These are phyloP conservation scores for Astrothelium macrocarpum DNA, from an alignment of 495 filamentous ascomycete genomes.

Conservation along the genomic window DNA sequence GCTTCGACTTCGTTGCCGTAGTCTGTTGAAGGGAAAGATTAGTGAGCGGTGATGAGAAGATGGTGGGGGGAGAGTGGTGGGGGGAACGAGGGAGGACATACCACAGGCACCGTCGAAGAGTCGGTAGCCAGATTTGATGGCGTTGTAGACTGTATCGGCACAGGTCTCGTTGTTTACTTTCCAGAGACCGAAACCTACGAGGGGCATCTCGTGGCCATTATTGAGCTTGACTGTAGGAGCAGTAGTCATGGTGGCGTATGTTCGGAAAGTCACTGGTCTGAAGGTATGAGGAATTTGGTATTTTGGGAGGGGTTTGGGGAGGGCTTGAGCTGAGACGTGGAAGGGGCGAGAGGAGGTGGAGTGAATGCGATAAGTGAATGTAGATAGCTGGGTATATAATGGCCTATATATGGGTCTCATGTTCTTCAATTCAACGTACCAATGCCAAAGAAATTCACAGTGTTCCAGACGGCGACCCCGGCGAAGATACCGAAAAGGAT, in stretches of 20 bases:
- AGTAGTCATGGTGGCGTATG: conserved; percentile 35
- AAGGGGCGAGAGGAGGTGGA: background rate
- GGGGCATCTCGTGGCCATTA: conserved; percentile 75
- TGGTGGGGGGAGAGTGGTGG: background rate
- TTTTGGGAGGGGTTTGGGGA: background rate
- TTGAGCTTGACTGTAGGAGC: conserved; percentile 63
- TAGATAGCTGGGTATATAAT: background rate
- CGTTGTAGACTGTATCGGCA: conserved; percentile 75
- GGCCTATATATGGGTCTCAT: conserved; percentile 6
- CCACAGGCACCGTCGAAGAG: conserved; percentile 81
- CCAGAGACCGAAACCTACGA: conserved; percentile 76
- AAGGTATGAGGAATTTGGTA: background rate
- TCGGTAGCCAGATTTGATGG: conserved; percentile 81
- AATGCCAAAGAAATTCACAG: background rate
- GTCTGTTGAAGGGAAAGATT: conserved; percentile 29
- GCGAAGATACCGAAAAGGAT: background rate
- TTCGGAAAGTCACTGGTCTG: conserved; percentile 12
- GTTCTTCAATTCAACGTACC: background rate
- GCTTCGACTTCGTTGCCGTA: conserved; percentile 84
- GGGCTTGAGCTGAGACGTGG: background rate
- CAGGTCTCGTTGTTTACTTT: conserved; percentile 72
- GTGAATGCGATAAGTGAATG: background rate
- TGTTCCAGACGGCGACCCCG: background rate
- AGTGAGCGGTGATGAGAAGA: background rate
- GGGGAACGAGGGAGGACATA: conserved; percentile 34